Conservation (phyloP, 2,329 filamentous ascomycete genomes). For the Diaporthe capsici region DNA sequence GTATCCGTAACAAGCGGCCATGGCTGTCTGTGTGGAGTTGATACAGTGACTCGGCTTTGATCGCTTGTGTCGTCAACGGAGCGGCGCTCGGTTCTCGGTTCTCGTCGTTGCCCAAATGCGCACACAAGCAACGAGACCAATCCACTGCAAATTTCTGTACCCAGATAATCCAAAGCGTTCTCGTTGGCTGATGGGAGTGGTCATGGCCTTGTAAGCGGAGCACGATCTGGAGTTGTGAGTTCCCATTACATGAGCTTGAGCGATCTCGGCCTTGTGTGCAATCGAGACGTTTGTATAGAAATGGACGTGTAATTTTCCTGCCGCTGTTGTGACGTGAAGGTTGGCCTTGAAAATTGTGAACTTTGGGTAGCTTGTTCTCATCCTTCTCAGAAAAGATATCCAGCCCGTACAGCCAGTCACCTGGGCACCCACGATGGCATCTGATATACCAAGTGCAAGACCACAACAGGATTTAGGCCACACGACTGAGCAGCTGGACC, state of each 20-base stretch:
- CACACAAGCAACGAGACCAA: background rate
- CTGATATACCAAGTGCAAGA: background rate
- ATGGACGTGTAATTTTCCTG: background rate
- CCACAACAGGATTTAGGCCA: background rate
- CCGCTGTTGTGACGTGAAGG: background rate
- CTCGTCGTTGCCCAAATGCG: background rate
- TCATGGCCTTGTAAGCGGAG: background rate
- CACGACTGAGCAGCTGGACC: background rate
- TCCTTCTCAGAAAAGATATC: background rate
- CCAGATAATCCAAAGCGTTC: background rate
- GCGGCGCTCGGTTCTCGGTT: slow-evolving; percentile 16
- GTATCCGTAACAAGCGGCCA: background rate
- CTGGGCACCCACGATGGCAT: background rate
- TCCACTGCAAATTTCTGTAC: background rate
- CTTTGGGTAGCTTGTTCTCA: background rate
- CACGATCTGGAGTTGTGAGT: background rate
- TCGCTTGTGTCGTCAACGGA: background rate
- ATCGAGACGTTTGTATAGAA: background rate
- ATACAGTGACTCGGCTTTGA: background rate
- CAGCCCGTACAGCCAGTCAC: no score
- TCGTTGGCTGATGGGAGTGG: background rate
- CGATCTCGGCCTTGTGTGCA: background rate
- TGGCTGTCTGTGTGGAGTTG: background rate
- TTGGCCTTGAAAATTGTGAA: background rate
- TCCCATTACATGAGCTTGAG: slow-evolving; percentile 1